These are phyloP conservation scores for Globisporangium camurandrum DNA, from an alignment of 352 stramenopile genomes.

Conservation along the genomic window DNA sequence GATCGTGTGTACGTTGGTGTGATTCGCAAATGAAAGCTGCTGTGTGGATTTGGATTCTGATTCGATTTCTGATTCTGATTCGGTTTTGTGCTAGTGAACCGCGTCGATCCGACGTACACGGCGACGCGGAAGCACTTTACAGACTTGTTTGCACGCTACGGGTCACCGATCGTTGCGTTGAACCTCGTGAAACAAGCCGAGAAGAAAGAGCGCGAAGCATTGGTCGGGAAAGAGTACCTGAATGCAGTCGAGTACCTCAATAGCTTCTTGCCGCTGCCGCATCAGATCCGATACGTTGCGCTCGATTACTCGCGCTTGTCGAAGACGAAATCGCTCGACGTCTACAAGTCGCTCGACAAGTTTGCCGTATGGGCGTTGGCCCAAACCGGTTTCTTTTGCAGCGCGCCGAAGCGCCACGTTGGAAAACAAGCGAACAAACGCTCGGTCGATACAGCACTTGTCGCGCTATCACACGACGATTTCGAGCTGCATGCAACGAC, in stretches of 20 bases:
- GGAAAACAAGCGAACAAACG: slow-evolving; percentile 50
- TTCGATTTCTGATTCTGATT: not conserved
- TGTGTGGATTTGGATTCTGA: not conserved
- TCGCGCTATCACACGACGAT: too few relatives aligned
- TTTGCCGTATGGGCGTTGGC: slow-evolving; percentile 94
- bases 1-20: slow-evolving; percentile 71
- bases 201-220: slow-evolving; percentile 95
- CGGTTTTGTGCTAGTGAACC: slow-evolving; percentile 66
- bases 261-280: slow-evolving; percentile 80
- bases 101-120: slow-evolving; percentile 95
- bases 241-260: slow-evolving; percentile 99
- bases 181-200: slow-evolving; percentile 98
- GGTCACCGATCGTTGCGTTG: slow-evolving; percentile 94
- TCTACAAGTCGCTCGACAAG: slow-evolving; percentile 91
- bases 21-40: too few relatives aligned
- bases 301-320: slow-evolving; percentile 93
- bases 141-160: slow-evolving; percentile 95
- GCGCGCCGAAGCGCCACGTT: slow-evolving; percentile 74
- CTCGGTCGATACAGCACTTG: slow-evolving; percentile 40
- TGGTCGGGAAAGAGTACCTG: slow-evolving; percentile 96
- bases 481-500: slow-evolving; percentile 26
- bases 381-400: slow-evolving; percentile 98
- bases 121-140: slow-evolving; percentile 92
- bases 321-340: slow-evolving; percentile 93
- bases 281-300: slow-evolving; percentile 96